Conservation (phyloP, 192 early-diverging fungal species). For the Allomyces arbusculus region DNA sequence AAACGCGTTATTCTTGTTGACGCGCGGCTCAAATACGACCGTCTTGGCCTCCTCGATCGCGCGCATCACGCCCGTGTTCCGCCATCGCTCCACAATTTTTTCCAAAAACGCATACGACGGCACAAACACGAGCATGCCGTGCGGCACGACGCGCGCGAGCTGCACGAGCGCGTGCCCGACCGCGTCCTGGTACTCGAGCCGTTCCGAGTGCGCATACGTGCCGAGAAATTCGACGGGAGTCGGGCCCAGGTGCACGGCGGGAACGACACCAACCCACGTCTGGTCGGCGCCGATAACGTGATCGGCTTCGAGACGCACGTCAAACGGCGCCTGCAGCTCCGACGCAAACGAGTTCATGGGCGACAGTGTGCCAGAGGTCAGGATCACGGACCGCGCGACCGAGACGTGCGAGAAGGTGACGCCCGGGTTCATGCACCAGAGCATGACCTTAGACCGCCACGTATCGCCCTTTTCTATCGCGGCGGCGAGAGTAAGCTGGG, state of each 20-base stretch:
- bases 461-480: too few species aligned
- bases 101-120: constrained; percentile 19
- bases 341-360: constrained; percentile 34
- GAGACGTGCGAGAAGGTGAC: constrained; percentile 18
- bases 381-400: constrained; percentile 23
- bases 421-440: constrained; percentile 21
- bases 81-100: constrained; percentile 19
- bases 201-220: constrained; percentile 15
- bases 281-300: constrained; percentile 47
- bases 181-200: constrained; percentile 28
- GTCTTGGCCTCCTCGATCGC: constrained; percentile 11
- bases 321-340: constrained; percentile 31
- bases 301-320: constrained; percentile 26
- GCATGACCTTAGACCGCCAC: neutral
- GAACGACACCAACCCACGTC: constrained; percentile 30
- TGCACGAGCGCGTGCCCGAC: constrained; percentile 19
- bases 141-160: constrained; percentile 15
- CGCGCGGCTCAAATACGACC: constrained; percentile 18
- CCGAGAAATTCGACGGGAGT: constrained; percentile 16
- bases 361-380: constrained; percentile 48
- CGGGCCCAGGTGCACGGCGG: constrained; percentile 15
- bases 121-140: constrained; percentile 22
- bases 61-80: constrained; percentile 8
- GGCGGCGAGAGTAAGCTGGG: too few species aligned
- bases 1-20: constrained; percentile 14